A percentile compares a stretch with the other conserved stretches of the same genome.
These are phyloP conservation scores for Polyporus tsugae DNA, from an alignment of 1,284 basidiomycete genomes.

Conservation along the genomic window DNA sequence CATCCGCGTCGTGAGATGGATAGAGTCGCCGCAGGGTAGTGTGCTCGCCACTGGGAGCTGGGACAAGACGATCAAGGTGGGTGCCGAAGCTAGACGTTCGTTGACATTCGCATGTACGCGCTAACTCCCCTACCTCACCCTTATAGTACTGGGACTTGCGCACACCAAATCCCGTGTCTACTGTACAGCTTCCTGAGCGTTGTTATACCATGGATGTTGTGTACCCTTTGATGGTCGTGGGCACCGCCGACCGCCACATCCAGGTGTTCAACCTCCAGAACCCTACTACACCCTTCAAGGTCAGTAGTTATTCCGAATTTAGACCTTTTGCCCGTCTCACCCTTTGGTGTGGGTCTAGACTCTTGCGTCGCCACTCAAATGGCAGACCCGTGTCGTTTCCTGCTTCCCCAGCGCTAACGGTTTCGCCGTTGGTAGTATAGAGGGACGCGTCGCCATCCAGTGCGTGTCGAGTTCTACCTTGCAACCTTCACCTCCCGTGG, in stretches of 20 bases:
- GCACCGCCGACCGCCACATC: conserved; percentile 93
- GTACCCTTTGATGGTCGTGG: conserved; percentile 91
- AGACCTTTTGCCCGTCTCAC: not conserved
- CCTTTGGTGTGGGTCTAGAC: conserved; percentile 52
- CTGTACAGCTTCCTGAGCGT: conserved; percentile 86
- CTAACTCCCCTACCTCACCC: not conserved
- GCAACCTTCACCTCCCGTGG: conserved; percentile 18
- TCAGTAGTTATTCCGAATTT: conserved; percentile 36
- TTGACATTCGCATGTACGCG: not conserved
- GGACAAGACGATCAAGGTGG: conserved; percentile 91
- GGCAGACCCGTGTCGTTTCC: conserved; percentile 91
- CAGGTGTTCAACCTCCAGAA: conserved; percentile 89
- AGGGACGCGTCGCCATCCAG: conserved; percentile 97
- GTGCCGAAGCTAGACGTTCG: not conserved
- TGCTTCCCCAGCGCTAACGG: conserved; percentile 87
- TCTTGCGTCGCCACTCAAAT: conserved; percentile 87
- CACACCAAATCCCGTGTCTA: conserved; percentile 75
- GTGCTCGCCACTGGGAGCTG: conserved; percentile 89
- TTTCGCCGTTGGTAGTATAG: conserved; percentile 93
- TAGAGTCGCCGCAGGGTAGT: conserved; percentile 73
- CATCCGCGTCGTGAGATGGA: conserved; percentile 80
- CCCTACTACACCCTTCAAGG: conserved; percentile 81
- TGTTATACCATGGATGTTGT: conserved; percentile 90
- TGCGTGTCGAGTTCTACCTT: conserved; percentile 49
- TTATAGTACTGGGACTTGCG: conserved; percentile 93